Conservation (phyloP, 306 rosid genomes). For the Cucumis sativus region Cucumber_9930_V3 NC_026657.2:7114001-7114500, state of each 20-base stretch:
- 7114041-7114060: slow-evolving; percentile 41
- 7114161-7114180: slow-evolving; percentile 15
- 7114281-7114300: slow-evolving; percentile 1
- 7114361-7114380: neutral
- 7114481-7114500: neutral
- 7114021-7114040: slow-evolving; percentile 53
- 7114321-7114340: neutral
- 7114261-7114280: slow-evolving; percentile 29
- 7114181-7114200: slow-evolving; percentile 92
- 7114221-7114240: slow-evolving; percentile 14
- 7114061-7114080: slow-evolving; percentile 48
- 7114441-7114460: neutral
- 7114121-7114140: slow-evolving; percentile 80
- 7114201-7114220: slow-evolving; percentile 80
- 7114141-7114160: slow-evolving; percentile 55
- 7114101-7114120: slow-evolving; percentile 74
- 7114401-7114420: neutral
- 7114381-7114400: neutral
- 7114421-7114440: neutral
- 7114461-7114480: neutral
- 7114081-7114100: slow-evolving; percentile 63
- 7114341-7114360: slow-evolving; percentile 5
- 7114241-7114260: slow-evolving; percentile 13
- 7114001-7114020: slow-evolving; percentile 45
- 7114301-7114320: slow-evolving; percentile 33